Percentiles rank a stretch among this genome's conserved stretches.
phyloP scores from a whole-genome alignment of 371 early-diverging fungal genomes.

The Mortierella sp. region DNA sequence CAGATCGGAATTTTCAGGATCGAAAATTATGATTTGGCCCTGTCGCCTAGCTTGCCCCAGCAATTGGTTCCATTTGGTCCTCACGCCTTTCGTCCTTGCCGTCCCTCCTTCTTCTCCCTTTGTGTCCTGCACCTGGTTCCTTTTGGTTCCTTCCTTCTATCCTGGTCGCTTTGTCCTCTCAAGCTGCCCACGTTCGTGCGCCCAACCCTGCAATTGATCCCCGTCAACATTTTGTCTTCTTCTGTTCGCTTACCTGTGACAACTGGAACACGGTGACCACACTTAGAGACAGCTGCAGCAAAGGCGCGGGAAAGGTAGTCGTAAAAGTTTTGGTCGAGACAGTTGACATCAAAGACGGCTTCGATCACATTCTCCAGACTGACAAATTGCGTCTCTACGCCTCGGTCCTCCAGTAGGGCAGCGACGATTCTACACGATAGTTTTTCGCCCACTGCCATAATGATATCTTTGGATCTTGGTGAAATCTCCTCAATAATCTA shows the following conservation, averaged over 20 bases:
- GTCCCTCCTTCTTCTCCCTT: background rate
- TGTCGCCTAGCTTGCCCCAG: background rate
- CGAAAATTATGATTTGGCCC: background rate
- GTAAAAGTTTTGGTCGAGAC: constrained; percentile 93
- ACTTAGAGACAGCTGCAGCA: constrained; percentile 71
- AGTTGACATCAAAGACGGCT: constrained; percentile 78
- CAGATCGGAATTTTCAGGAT: constrained; percentile 4
- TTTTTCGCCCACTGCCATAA: constrained; percentile 95
- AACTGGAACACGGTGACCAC: constrained; percentile 83
- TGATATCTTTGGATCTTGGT: constrained; percentile 94
- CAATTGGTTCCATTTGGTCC: background rate
- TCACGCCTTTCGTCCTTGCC: background rate
- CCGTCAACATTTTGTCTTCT: background rate
- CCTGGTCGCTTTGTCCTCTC: too few species aligned
- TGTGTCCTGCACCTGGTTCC: background rate
- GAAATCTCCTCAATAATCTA: constrained; percentile 97
- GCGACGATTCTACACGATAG: constrained; percentile 93
- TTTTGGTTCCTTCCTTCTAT: too few species aligned
- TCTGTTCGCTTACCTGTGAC: constrained; percentile 70
- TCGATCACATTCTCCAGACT: constrained; percentile 89
- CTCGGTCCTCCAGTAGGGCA: constrained; percentile 84
- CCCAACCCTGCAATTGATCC: too few species aligned
- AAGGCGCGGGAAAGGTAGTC: constrained; percentile 86
- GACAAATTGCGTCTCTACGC: constrained; percentile 88
- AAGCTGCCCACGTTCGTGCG: too few species aligned